These are phyloP conservation scores for Melampsora americana DNA, from an alignment of 1,284 basidiomycete species.

Conservation along the genomic window DNA sequence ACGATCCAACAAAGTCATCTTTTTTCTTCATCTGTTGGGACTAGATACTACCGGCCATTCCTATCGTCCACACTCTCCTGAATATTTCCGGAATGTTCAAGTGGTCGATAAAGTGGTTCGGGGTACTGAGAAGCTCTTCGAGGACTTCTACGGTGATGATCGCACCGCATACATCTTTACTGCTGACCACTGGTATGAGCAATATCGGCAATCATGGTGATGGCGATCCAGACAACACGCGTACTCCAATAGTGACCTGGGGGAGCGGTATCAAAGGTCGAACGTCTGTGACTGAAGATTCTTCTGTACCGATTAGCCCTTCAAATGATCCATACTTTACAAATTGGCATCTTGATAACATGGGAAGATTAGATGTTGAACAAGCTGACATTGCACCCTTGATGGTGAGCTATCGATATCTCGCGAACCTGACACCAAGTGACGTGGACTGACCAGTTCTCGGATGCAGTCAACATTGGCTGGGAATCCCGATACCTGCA, in stretches of 20 bases:
- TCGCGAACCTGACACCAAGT: not conserved
- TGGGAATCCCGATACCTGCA: constrained; percentile 50
- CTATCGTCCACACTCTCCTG: constrained; percentile 79
- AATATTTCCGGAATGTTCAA: constrained; percentile 80
- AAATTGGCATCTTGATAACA: constrained; percentile 62
- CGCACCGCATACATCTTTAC: constrained; percentile 79
- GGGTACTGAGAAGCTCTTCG: constrained; percentile 65
- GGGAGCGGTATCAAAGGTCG: constrained; percentile 57
- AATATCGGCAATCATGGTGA: constrained; percentile 85
- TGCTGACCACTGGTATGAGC: constrained; percentile 87
- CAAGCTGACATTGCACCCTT: constrained; percentile 79
- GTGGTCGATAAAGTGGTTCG: constrained; percentile 75
- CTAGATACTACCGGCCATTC: constrained; percentile 84
- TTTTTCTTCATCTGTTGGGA: constrained; percentile 80
- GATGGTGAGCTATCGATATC: constrained; percentile 59
- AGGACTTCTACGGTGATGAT: constrained; percentile 65
- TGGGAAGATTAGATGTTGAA: constrained; percentile 69
- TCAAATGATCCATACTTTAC: constrained; percentile 64
- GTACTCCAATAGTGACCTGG: constrained; percentile 31
- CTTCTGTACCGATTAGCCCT: constrained; percentile 3
- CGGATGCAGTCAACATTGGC: constrained; percentile 49
- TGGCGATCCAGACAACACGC: constrained; percentile 66
- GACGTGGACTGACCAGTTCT: not conserved
- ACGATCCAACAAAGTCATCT: constrained; percentile 58
- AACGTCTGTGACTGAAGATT: not conserved